Evolutionary conservation across 169 alveolate genomes (phyloP).

Genomic region (Eimeria falciformis): DNA sequence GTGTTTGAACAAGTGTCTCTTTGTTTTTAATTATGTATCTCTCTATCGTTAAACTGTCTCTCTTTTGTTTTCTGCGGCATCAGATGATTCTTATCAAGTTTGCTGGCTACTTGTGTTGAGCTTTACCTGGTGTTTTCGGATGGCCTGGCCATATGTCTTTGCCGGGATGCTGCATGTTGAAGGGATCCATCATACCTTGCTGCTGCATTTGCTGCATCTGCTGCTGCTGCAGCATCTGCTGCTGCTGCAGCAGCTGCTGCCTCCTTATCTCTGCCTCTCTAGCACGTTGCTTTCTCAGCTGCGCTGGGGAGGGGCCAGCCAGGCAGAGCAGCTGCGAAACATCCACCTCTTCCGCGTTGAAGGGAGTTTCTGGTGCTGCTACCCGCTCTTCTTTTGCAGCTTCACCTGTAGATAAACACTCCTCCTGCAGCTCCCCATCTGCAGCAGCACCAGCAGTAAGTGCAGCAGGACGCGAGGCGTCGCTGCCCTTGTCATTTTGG

Average conservation of each 20-base stretch:
- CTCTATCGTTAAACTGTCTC: no score
- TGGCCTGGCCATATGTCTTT: no score
- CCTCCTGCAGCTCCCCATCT: neutral
- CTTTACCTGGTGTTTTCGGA: no score
- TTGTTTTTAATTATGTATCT: no score
- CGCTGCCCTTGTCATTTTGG: no score
- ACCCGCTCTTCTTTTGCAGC: neutral
- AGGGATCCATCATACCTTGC: neutral
- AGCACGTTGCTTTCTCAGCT: neutral
- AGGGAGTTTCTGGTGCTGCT: neutral
- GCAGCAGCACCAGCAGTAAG: conserved; percentile 35
- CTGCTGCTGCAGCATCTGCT: neutral
- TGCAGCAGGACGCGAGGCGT: no score
- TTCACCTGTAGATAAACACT: neutral
- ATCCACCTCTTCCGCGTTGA: neutral
- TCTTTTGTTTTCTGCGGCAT: no score
- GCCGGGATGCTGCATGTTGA: conserved; percentile 7
- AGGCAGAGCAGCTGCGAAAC: conserved; percentile 16
- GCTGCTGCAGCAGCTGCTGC: conserved; percentile 27
- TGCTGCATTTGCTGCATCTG: conserved; percentile 5
- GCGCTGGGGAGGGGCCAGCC: conserved; percentile 19
- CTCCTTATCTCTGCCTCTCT: neutral
- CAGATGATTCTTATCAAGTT: no score
- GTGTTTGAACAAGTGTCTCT: no score
- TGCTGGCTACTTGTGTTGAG: no score